Evolutionary conservation across 257 asterid species (phyloP).

Genomic region (Solanum pimpinellifolium): DNA sequence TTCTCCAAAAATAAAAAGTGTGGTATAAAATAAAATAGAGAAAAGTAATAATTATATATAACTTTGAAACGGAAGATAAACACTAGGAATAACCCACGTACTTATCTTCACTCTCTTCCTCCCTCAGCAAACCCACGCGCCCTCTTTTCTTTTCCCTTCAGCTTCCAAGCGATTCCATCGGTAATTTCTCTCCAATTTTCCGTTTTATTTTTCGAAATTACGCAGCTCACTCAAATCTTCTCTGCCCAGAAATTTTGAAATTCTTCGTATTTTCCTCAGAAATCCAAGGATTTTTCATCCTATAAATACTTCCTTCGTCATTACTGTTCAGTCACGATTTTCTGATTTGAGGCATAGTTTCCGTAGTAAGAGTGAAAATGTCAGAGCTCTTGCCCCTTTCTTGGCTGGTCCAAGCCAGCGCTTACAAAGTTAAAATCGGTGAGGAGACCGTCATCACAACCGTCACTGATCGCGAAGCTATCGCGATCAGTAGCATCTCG

Average conservation of each 20-base stretch:
- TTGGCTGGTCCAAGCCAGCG: neutral
- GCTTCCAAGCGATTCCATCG: neutral
- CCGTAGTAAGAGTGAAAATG: neutral
- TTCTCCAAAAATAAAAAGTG: accelerated
- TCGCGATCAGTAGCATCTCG: neutral
- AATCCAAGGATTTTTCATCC: neutral
- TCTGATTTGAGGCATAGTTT: neutral
- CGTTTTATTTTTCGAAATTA: neutral
- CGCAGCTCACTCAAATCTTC: no score
- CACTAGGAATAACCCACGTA: neutral
- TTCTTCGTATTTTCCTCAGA: neutral
- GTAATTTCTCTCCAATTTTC: neutral
- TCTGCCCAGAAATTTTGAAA: no score
- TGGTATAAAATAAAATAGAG: no score
- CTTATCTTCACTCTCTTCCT: neutral
- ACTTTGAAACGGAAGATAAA: no score
- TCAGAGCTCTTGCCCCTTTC: neutral
- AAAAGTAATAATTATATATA: no score
- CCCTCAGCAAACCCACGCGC: neutral
- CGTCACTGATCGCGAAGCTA: neutral
- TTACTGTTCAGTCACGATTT: no score
- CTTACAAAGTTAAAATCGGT: neutral
- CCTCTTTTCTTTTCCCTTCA: neutral
- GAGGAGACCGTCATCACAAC: neutral
- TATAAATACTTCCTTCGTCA: neutral